Conservation (phyloP, 345 rosid species). For the Eucalyptus brandiana region DNA sequence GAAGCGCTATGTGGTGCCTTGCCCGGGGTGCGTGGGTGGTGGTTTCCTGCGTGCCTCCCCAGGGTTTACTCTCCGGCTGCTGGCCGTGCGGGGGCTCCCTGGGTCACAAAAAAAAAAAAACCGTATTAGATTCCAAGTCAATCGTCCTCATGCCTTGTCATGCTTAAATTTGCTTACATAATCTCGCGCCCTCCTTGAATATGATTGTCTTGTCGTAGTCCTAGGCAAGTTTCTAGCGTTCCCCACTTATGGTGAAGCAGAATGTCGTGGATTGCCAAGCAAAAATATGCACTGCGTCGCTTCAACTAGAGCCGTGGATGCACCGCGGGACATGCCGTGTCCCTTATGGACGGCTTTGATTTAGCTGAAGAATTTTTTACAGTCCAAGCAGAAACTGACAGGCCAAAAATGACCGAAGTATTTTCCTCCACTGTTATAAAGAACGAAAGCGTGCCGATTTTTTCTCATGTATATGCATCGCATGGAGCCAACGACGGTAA, state of each 20-base stretch:
- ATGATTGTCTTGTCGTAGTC: not conserved
- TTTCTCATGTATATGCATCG: not conserved
- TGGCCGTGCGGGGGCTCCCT: too few relatives aligned
- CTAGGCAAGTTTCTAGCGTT: not conserved
- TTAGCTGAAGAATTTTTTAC: not conserved
- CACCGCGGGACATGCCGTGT: not conserved
- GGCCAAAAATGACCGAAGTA: not conserved
- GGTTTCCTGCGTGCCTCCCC: too few relatives aligned
- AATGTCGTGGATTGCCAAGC: not conserved
- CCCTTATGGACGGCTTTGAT: not conserved
- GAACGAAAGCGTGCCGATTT: not conserved
- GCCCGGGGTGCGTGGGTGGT: too few relatives aligned
- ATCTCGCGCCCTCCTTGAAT: not conserved
- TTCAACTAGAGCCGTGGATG: not conserved
- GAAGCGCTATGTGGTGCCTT: too few relatives aligned
- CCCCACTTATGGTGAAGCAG: not conserved
- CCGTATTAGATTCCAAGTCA: not conserved
- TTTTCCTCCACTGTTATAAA: not conserved
- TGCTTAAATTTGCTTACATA: not conserved
- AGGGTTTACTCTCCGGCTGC: too few relatives aligned
- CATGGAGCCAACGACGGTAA: not conserved
- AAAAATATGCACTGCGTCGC: not conserved
- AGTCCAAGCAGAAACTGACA: not conserved
- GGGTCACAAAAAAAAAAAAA: too few relatives aligned
- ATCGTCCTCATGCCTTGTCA: not conserved